These are phyloP conservation scores for Solanum pennellii DNA, from an alignment of 257 asterid species.

Conservation along the genomic window DNA sequence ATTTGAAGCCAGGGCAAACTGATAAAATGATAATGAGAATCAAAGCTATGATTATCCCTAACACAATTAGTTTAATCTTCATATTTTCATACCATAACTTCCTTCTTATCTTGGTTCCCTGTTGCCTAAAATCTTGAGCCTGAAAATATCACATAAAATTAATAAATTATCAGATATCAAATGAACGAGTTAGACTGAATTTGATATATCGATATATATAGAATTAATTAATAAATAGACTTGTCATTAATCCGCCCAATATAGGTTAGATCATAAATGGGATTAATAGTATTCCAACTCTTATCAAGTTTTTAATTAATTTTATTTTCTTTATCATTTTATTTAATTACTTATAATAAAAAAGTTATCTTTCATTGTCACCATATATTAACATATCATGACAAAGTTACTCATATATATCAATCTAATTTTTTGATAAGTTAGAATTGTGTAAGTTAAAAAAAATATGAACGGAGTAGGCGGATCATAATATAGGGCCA, in stretches of 20 bases:
- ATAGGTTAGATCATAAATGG: neutral
- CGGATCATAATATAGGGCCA: neutral
- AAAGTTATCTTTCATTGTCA: neutral
- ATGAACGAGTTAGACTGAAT: neutral
- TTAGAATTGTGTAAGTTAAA: neutral
- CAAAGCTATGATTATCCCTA: conserved; percentile 19
- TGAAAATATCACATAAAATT: conserved; percentile 1
- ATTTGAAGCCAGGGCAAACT: conserved; percentile 34
- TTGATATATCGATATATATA: fast-evolving
- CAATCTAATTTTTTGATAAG: neutral
- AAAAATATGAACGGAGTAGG: neutral
- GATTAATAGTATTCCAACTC: neutral
- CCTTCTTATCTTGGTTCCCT: conserved; percentile 32
- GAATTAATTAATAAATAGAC: neutral
- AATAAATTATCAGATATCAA: neutral
- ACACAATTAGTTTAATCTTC: conserved; percentile 38
- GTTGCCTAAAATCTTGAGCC: conserved; percentile 46
- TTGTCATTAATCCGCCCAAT: neutral
- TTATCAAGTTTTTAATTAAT: neutral
- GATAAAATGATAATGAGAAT: conserved; percentile 25
- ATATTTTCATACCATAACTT: conserved; percentile 45
- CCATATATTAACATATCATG: neutral
- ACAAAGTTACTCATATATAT: neutral
- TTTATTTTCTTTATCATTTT: neutral
- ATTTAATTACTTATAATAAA: neutral